phyloP scores from a whole-genome alignment of 2,329 filamentous ascomycete species.

The Talaromyces sp. region DNA sequence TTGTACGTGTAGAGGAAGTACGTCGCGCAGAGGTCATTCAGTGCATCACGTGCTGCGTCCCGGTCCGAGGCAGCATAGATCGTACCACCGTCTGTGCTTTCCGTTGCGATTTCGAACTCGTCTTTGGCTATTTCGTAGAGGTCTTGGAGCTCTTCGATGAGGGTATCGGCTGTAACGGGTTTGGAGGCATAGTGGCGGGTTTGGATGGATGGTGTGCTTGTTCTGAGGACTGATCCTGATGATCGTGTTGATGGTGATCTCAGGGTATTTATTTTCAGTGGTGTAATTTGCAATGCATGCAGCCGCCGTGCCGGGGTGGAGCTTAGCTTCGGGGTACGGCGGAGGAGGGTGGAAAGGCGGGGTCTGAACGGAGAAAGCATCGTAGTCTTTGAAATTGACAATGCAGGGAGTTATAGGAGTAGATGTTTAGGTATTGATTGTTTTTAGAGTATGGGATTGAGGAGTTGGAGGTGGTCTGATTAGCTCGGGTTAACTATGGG shows the following conservation, averaged over 20 bases:
- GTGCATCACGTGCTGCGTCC: conserved; percentile 49
- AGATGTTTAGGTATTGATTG: background rate
- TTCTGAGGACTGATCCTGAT: background rate
- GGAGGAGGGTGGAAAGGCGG: background rate
- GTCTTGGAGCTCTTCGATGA: conserved; percentile 43
- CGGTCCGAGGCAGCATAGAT: conserved; percentile 52
- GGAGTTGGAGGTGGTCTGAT: background rate
- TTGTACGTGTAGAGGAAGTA: conserved; percentile 39
- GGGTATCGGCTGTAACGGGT: conserved; percentile 30
- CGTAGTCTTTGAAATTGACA: background rate
- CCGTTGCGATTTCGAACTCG: conserved; percentile 54
- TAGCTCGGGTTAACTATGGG: background rate
- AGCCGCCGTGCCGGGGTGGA: background rate
- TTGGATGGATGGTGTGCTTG: conserved; percentile 1
- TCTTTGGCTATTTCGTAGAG: conserved; percentile 49
- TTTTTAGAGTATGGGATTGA: background rate
- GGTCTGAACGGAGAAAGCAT: too few species aligned
- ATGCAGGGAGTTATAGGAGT: background rate
- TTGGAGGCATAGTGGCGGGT: conserved; percentile 7
- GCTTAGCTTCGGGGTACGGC: background rate
- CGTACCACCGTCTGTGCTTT: conserved; percentile 49
- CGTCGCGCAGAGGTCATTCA: conserved; percentile 41
- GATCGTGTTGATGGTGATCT: background rate
- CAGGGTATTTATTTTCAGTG: too few species aligned
- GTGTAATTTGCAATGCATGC: too few species aligned